Percentiles rank a stretch among this genome's conserved stretches.
Conservation (phyloP, 225 moss, liverwort and hornwort genomes). For the Polytrichum commune region DNA sequence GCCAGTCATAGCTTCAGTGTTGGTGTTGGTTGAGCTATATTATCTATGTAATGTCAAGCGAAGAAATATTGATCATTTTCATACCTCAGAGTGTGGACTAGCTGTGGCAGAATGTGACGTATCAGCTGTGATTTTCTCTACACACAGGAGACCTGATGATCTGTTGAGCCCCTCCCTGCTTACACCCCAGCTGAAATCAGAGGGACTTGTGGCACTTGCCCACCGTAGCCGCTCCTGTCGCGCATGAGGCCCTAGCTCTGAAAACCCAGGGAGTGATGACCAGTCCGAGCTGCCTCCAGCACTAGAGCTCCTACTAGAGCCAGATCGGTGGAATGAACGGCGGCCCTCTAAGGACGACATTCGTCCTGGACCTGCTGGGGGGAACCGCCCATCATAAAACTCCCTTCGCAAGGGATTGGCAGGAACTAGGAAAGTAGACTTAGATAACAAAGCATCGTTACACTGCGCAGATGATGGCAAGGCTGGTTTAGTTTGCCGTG, state of each 20-base stretch:
- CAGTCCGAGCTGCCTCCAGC: constrained; percentile 50
- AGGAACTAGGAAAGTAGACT: constrained; percentile 39
- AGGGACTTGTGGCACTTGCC: constrained; percentile 51
- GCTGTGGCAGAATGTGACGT: constrained; percentile 25
- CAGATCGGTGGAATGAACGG: constrained; percentile 48
- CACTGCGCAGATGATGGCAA: constrained; percentile 57
- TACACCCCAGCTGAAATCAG: constrained; percentile 55
- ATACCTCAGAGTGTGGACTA: constrained; percentile 39
- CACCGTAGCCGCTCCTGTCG: constrained; percentile 51
- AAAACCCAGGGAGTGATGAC: constrained; percentile 61
- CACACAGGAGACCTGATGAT: constrained; percentile 20
- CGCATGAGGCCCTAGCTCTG: constrained; percentile 46
- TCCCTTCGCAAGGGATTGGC: constrained; percentile 40
- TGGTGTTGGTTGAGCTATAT: neutral
- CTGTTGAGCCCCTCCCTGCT: constrained; percentile 37
- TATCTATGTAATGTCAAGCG: constrained; percentile 2
- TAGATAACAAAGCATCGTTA: constrained; percentile 44
- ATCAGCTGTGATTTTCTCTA: constrained; percentile 54
- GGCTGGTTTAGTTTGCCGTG: constrained; percentile 21
- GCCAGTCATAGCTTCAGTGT: too few relatives aligned
- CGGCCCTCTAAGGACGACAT: constrained; percentile 38
- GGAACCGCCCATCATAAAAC: constrained; percentile 44
- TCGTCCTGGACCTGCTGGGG: constrained; percentile 35
- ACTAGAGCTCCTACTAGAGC: constrained; percentile 63
- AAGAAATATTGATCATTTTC: neutral